phyloP scores from a whole-genome alignment of 495 filamentous ascomycete species.

The Platismatia glauca region DNA sequence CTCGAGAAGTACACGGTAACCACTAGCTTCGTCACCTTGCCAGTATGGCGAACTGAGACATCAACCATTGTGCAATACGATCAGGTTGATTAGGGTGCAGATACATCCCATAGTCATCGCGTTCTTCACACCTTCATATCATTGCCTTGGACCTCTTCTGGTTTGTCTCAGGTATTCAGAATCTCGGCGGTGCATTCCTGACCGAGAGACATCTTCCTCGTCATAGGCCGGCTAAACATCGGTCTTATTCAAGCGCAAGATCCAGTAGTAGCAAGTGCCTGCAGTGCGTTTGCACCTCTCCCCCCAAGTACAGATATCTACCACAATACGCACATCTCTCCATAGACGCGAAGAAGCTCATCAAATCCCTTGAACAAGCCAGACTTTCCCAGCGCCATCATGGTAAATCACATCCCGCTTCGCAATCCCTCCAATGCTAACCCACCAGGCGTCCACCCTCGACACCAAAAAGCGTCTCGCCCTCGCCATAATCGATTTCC shows the following conservation, averaged over 20 bases:
- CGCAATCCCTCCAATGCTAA: background rate
- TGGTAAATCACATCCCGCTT: background rate
- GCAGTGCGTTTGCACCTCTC: background rate
- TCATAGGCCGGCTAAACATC: too few species aligned
- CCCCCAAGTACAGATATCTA: background rate
- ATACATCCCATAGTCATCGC: too few species aligned
- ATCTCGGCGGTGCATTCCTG: too few species aligned
- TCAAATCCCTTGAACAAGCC: background rate
- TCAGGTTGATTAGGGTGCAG: too few species aligned
- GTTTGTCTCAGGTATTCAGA: too few species aligned
- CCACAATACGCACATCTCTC: background rate
- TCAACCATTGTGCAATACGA: background rate
- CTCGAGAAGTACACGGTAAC: background rate
- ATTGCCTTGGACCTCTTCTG: too few species aligned
- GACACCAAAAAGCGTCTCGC: constrained; percentile 93
- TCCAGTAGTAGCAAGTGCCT: background rate
- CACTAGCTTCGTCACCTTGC: background rate
- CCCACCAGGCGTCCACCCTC: constrained; percentile 33
- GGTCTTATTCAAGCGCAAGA: too few species aligned
- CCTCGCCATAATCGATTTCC: constrained; percentile 93
- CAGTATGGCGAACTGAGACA: background rate
- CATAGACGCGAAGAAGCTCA: background rate
- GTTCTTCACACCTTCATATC: too few species aligned
- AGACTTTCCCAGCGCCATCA: background rate
- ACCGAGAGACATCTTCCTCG: too few species aligned